phyloP scores from a whole-genome alignment of 23 red algal genomes.

The Cyanidiococcus yangmingshanensis region DNA sequence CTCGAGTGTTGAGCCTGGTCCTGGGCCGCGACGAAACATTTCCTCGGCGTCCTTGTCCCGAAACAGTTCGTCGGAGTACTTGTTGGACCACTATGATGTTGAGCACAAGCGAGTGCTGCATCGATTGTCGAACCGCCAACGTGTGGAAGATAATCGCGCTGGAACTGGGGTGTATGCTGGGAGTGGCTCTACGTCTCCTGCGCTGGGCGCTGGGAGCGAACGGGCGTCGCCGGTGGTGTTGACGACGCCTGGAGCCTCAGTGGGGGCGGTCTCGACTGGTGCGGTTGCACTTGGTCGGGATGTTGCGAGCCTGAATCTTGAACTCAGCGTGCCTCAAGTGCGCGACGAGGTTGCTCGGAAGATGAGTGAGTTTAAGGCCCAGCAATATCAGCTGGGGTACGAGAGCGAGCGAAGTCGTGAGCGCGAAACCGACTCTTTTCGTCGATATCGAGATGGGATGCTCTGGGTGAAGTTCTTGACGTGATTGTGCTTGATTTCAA shows the following conservation, averaged over 20 bases:
- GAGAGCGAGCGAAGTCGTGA: not conserved
- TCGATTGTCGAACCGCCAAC: not conserved
- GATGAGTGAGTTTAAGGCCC: constrained; percentile 9
- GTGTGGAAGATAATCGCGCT: not conserved
- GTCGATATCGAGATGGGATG: constrained; percentile 1
- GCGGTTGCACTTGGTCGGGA: not conserved
- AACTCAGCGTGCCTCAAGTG: not conserved
- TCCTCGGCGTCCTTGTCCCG: not conserved
- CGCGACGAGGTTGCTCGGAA: not conserved
- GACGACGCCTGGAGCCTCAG: not conserved
- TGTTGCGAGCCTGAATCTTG: not conserved
- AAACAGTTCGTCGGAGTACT: not conserved
- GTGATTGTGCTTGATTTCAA: not conserved
- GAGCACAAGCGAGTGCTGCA: not conserved
- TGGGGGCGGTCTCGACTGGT: not conserved
- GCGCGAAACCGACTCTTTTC: not conserved
- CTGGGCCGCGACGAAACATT: not conserved
- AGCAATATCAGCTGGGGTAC: not conserved
- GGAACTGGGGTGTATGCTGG: not conserved
- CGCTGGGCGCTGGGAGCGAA: not conserved
- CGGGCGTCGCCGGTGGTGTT: not conserved
- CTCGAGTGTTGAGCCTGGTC: not conserved
- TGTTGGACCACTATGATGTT: not conserved
- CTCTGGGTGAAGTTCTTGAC: constrained; percentile 21
- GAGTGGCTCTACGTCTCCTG: not conserved